Percentiles rank a stretch among this genome's conserved stretches.
Conservation (phyloP, 75 land plant genomes). For the Chamaecyparis obtusa region DNA sequence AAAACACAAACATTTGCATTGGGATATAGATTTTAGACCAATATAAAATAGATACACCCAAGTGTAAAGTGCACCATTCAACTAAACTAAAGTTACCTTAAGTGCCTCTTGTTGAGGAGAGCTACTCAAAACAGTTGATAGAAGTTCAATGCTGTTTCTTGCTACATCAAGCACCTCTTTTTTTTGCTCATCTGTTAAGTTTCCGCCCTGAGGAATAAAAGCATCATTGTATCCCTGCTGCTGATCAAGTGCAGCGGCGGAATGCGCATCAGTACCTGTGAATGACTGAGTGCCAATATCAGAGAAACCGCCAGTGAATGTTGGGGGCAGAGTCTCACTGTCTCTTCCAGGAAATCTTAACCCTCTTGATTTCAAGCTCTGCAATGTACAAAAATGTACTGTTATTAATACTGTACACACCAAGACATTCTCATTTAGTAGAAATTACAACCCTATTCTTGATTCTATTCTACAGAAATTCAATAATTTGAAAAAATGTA, state of each 20-base stretch:
- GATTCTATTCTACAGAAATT: background rate
- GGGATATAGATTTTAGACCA: background rate
- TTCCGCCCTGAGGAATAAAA: slow-evolving; percentile 17
- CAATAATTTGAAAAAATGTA: background rate
- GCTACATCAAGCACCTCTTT: slow-evolving; percentile 68
- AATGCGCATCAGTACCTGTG: slow-evolving; percentile 28
- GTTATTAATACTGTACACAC: background rate
- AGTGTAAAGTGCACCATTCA: background rate
- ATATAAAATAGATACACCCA: background rate
- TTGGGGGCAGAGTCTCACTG: slow-evolving; percentile 23
- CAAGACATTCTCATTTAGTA: background rate
- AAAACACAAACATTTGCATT: background rate
- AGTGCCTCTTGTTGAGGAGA: slow-evolving; percentile 45
- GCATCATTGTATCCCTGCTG: slow-evolving; percentile 1
- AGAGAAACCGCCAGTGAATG: slow-evolving; percentile 34
- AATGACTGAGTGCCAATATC: slow-evolving; percentile 14
- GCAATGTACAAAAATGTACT: slow-evolving; percentile 8
- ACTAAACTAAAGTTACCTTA: slow-evolving; percentile 39
- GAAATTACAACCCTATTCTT: no score
- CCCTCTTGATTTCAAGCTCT: slow-evolving; percentile 72
- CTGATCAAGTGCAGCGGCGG: slow-evolving; percentile 18
- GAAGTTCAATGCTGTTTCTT: slow-evolving; percentile 71
- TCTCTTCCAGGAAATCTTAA: slow-evolving; percentile 41
- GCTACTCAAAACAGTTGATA: slow-evolving; percentile 66
- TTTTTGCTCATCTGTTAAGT: slow-evolving; percentile 45